Conservation (phyloP, 257 asterid species). For the Ophiorrhiza pumila region DNA sequence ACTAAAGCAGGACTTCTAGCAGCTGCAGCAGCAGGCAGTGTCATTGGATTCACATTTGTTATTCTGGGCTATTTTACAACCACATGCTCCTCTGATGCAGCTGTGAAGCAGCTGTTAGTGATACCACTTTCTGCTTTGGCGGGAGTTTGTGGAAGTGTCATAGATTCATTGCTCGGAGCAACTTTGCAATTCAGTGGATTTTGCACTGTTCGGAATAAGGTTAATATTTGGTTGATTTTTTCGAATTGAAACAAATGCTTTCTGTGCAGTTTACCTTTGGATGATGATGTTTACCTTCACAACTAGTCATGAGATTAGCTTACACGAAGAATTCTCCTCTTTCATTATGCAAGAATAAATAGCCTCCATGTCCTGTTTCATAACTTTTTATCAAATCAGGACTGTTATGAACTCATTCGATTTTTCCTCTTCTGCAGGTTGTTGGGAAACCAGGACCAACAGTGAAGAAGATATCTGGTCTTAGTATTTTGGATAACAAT, state of each 20-base stretch:
- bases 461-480: constrained; percentile 81
- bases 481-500: constrained; percentile 72
- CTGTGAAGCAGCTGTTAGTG: constrained; percentile 65
- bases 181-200: constrained; percentile 91
- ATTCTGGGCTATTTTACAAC: constrained; percentile 64
- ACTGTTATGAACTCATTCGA: constrained; percentile 9
- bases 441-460: constrained; percentile 91
- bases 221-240: constrained; percentile 14
- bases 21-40: constrained; percentile 78
- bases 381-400: background rate
- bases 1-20: constrained; percentile 83
- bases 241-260: background rate
- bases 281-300: background rate
- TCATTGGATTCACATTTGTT: constrained; percentile 70
- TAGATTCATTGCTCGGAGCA: constrained; percentile 93
- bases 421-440: constrained; percentile 48
- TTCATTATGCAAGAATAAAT: no score
- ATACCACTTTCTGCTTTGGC: constrained; percentile 79
- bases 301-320: background rate
- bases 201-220: constrained; percentile 92
- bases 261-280: background rate
- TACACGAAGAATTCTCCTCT: no score
- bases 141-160: constrained; percentile 77
- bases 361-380: background rate
- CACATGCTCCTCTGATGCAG: constrained; percentile 43